These are phyloP conservation scores for Clarireedia hainanense DNA, from an alignment of 2,329 filamentous ascomycete genomes.

Conservation along the genomic window DNA sequence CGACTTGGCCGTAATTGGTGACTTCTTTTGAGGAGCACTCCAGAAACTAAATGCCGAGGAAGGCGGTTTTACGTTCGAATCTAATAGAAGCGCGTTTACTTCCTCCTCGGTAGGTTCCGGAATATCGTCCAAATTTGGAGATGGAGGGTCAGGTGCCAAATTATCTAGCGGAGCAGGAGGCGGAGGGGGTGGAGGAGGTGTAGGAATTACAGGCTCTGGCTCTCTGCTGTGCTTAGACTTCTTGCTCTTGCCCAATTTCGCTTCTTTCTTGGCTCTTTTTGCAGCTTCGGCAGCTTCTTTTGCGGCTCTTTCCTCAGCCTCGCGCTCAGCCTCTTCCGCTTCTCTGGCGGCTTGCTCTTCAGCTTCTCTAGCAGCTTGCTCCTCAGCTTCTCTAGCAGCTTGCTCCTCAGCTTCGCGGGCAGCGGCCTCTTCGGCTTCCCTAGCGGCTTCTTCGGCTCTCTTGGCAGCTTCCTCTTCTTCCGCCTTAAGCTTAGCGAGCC, in stretches of 20 bases:
- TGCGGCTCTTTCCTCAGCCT: slow-evolving; percentile 32
- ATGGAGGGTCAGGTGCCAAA: neutral
- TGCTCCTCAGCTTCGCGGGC: slow-evolving; percentile 31
- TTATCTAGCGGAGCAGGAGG: neutral
- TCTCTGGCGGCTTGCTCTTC: slow-evolving; percentile 33
- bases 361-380: slow-evolving; percentile 31
- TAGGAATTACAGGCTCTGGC: slow-evolving; percentile 13
- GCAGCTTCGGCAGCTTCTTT: slow-evolving; percentile 33
- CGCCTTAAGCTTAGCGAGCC: slow-evolving; percentile 36
- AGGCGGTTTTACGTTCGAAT: neutral
- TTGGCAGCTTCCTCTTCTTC: slow-evolving; percentile 33
- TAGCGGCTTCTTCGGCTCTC: slow-evolving; percentile 32
- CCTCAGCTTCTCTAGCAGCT: slow-evolving; percentile 30
- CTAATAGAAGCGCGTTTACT: slow-evolving; percentile 19
- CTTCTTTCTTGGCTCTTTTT: slow-evolving; percentile 23
- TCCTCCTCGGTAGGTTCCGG: slow-evolving; percentile 32
- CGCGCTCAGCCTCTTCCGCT: slow-evolving; percentile 33
- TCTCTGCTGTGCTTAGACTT: slow-evolving; percentile 25
- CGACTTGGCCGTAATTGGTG: neutral
- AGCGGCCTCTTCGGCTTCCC: slow-evolving; percentile 34
- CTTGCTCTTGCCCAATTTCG: slow-evolving; percentile 32
- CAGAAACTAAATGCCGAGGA: slow-evolving; percentile 46
- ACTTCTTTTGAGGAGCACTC: slow-evolving; percentile 41
- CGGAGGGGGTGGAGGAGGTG: slow-evolving; percentile 2
- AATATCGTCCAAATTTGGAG: slow-evolving; percentile 1